These are phyloP conservation scores for Porodaedalea pini DNA, from an alignment of 1,284 basidiomycete species.

Conservation along the genomic window DNA sequence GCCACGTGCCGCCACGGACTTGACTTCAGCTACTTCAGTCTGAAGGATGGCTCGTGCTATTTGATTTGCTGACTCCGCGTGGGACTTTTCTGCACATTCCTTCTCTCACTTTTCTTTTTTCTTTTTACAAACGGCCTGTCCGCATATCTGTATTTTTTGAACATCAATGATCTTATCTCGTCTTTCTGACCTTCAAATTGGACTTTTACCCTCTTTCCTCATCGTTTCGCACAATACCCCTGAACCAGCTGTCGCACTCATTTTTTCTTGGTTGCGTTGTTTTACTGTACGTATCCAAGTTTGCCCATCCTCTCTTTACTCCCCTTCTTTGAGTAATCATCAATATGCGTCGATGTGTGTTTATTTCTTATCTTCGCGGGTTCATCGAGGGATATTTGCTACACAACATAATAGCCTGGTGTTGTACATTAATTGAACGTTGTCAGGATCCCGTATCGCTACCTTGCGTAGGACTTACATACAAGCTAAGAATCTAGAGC, in stretches of 20 bases:
- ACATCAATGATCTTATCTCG: slow-evolving; percentile 13
- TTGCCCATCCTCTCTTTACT: neutral
- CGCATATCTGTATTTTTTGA: slow-evolving; percentile 17
- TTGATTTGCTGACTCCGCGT: neutral
- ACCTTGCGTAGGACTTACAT: too few relatives aligned
- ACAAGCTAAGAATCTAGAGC: too few relatives aligned
- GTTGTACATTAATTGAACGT: slow-evolving; percentile 15
- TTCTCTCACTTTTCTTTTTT: neutral
- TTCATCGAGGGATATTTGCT: slow-evolving; percentile 1
- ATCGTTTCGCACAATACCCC: slow-evolving; percentile 5
- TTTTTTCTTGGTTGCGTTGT: neutral
- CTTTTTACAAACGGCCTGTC: neutral
- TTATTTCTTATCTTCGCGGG: neutral
- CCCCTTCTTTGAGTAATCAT: neutral
- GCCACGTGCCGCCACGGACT: slow-evolving; percentile 16
- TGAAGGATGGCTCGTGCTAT: neutral
- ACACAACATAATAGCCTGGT: slow-evolving; percentile 11
- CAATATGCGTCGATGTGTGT: neutral
- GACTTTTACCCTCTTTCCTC: slow-evolving; percentile 4
- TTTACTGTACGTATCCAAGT: slow-evolving; percentile 3
- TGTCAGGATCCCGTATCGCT: neutral
- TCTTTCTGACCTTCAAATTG: slow-evolving; percentile 8
- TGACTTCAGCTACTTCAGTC: neutral
- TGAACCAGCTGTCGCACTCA: slow-evolving; percentile 11
- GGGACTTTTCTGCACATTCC: neutral